Conservation (phyloP, 2,329 filamentous ascomycete genomes). For the Apiospora pterosperma region DNA sequence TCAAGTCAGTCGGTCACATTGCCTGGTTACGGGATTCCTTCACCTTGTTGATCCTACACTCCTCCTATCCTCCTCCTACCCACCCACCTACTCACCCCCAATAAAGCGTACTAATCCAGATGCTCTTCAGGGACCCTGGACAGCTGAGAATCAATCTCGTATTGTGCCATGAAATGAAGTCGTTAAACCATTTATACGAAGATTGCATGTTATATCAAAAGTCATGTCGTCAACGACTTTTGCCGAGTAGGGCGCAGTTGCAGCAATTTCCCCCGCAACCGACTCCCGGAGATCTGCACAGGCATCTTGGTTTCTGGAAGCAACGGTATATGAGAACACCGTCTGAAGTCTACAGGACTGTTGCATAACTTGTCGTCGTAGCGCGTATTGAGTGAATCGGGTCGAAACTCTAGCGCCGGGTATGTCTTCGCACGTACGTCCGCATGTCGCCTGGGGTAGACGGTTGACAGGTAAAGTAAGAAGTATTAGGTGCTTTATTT, state of each 20-base stretch:
- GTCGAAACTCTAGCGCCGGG: background rate
- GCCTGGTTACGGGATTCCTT: background rate
- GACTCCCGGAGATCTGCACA: background rate
- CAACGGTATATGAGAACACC: background rate
- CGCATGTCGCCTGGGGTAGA: background rate
- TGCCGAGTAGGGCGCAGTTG: background rate
- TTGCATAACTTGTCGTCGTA: background rate
- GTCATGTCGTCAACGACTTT: constrained; percentile 1
- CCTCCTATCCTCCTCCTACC: background rate
- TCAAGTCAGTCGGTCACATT: background rate
- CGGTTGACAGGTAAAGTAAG: background rate
- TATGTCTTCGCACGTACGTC: background rate
- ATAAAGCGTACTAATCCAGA: no score
- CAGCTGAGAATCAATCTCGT: background rate
- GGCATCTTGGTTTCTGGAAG: background rate
- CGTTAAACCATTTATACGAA: background rate
- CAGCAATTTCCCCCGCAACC: background rate
- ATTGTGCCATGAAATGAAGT: background rate
- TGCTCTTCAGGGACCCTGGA: no score
- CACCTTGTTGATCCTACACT: background rate
- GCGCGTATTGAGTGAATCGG: background rate
- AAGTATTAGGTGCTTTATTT: no score
- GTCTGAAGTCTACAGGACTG: background rate
- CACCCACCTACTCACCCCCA: background rate
- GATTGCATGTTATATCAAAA: background rate